Evolutionary conservation across 2,329 filamentous ascomycete species (phyloP), one percentile per base, ranked within the genome.

Genomic region (Colletotrichum melonis): DNA sequence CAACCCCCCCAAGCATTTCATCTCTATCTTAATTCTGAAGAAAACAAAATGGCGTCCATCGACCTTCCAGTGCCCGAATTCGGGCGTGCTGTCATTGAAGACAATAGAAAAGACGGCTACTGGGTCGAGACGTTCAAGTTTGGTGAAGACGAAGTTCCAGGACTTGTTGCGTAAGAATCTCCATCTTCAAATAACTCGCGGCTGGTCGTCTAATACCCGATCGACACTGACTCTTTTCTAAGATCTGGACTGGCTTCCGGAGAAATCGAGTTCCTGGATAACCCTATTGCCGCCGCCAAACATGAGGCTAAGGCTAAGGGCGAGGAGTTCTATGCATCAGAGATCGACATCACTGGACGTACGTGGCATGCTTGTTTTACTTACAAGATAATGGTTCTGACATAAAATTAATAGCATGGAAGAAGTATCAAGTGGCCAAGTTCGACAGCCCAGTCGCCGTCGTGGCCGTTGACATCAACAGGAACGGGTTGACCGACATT

Each of bases 381-480:
- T 24, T 2, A 6, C 46, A n/a, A 1, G 1, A 24, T 12, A 1
- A 5, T 24, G n/a, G 9, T 54, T 54, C n/a, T 54, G 19, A 54
- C 49, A 19, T 8, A 2, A 11, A 11, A 19, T 11, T 0, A 22
- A 22, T 0, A 54, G 49, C 49, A 11, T 54, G 49, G 49, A 54
- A 54, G 49, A 54, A 54, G n/a, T 54, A 54, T 1, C 49, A 54
- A 24, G 22, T 54, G 9, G 49, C 49, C 49, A 54, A 54, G 49
- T 54, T 54, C n/a, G 19, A n/a, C n/a, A 54, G 49, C 49, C 49
- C 49, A n/a, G 49, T 54, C 1, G 49, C 49, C n/a, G 49, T 59
- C 19, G 56, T 46, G 7, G 58, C 58, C 24, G 22, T 62, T n/a
- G 58, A 62, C 58, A 62, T 62, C 58, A 62, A 30, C 35, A 26